Evolutionary conservation across 257 asterid species (phyloP).

Genomic region (Parsonsia alboflavescens): DNA sequence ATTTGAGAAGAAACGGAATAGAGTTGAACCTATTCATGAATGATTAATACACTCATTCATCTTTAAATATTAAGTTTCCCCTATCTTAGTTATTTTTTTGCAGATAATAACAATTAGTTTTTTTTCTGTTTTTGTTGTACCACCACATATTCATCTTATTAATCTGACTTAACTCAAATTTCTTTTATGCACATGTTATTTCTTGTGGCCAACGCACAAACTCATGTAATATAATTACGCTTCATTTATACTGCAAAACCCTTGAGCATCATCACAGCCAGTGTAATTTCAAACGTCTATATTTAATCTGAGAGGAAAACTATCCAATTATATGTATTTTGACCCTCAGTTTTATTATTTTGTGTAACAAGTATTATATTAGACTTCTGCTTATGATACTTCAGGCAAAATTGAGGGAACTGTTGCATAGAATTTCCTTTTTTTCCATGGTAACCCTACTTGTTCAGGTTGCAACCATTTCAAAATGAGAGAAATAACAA

Average conservation of each 20-base stretch:
- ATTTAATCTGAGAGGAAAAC: not conserved
- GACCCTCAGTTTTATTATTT: not conserved
- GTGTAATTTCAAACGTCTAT: not conserved
- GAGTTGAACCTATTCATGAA: not conserved
- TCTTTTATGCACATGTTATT: not conserved
- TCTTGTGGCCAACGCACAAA: not conserved
- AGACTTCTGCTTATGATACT: not conserved
- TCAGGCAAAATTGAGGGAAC: not conserved
- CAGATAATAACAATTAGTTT: not conserved
- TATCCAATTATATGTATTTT: not conserved
- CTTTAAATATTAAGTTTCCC: not conserved
- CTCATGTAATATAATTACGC: not conserved
- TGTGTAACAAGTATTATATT: not conserved
- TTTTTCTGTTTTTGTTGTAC: no score
- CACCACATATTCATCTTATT: not conserved
- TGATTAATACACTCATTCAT: not conserved
- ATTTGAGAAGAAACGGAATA: not conserved
- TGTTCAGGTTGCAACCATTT: not conserved
- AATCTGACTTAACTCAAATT: not conserved
- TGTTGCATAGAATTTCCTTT: not conserved
- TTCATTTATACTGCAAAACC: not conserved
- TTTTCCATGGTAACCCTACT: not conserved
- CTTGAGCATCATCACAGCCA: not conserved
- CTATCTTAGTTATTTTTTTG: not conserved
- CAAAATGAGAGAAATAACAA: not conserved